Percentiles rank a stretch among this genome's conserved stretches.
Conservation (phyloP, 1,139 yeast genomes). For the Candida glucosophila region DNA sequence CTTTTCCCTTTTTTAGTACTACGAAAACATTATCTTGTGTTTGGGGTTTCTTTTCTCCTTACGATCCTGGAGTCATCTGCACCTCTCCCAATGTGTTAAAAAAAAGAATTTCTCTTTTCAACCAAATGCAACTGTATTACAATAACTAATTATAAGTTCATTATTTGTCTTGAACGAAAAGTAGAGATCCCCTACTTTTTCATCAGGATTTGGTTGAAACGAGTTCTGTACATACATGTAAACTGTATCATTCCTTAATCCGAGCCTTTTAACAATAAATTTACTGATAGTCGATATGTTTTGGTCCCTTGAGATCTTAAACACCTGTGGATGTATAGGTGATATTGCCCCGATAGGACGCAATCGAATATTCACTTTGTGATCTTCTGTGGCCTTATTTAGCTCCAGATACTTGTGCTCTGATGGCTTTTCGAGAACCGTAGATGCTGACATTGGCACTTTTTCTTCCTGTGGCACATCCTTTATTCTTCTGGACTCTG, state of each 20-base stretch:
- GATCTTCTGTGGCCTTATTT: conserved; percentile 7
- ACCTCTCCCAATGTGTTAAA: no score
- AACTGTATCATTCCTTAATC: conserved; percentile 14
- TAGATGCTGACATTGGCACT: conserved; percentile 18
- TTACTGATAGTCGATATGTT: conserved; percentile 36
- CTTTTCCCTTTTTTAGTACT: no score
- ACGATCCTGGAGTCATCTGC: no score
- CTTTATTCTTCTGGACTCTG: no score
- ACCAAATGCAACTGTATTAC: conserved; percentile 53
- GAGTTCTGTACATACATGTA: conserved; percentile 48
- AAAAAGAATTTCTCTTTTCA: conserved; percentile 23
- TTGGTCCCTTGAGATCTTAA: conserved; percentile 39
- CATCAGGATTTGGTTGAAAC: conserved; percentile 55
- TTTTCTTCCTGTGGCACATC: conserved; percentile 7
- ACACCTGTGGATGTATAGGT: conserved; percentile 39
- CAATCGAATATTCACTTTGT: conserved; percentile 39
- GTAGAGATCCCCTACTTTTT: conserved; percentile 40
- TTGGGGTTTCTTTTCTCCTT: no score
- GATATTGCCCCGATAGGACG: conserved; percentile 54
- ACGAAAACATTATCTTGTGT: no score
- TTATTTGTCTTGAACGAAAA: conserved; percentile 35
- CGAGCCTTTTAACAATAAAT: conserved; percentile 36
- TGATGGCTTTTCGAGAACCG: conserved; percentile 13
- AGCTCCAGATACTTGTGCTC: conserved; percentile 8
- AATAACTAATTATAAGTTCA: conserved; percentile 48